Evolutionary conservation across 306 rosid species (phyloP), one percentile per base, ranked within the genome.

Genomic region (Betula pendula): DNA sequence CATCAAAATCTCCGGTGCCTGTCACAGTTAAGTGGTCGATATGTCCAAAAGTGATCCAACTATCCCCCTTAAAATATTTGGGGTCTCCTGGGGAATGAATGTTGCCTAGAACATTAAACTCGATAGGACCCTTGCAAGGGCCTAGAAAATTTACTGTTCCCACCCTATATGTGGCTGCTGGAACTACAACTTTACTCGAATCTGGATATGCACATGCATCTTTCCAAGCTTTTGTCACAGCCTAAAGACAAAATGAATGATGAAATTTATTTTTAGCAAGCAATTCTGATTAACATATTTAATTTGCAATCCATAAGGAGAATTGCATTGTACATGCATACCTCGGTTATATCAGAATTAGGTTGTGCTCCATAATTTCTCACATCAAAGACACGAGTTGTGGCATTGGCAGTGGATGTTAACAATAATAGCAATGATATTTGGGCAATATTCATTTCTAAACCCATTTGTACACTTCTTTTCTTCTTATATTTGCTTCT

Each of bases 1-100:
- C 93, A 66, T 89, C 83, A 51, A 89, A 85, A 72, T 65, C 40
- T 60, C 93, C 93, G 17, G 67, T 62, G 11, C 91, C 94, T 1
- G 77, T 73, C 15, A 89, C 1, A 4, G 82, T 85, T 47, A 89
- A 71, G 33, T 0, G 8, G 49, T 79, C 63, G 65, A 88, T 9
- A 70, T 68, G 35, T 35, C 17, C 15, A 25, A 90, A 49, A 15
- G 13, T 74, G 22, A 90, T n/a, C 95, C 92, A 90, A 2, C 62
- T 48, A 49, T 59, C 84, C 0, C 59, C 82, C 2, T 53, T 49
- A 1, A 81, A 44, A 9, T 49, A 55, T 0, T 1, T 2, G 0
- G 70, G 35, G 9, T 68, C 43, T 48, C 3, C 13, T 2, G 89
- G 86, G 6, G 94, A 83, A 58, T 68, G 66, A 20, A 87, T 45